Percentiles rank a stretch among this genome's conserved stretches.
Conservation (phyloP, 148 eudicot genomes). For the Rhododendron ferrugineum region DNA sequence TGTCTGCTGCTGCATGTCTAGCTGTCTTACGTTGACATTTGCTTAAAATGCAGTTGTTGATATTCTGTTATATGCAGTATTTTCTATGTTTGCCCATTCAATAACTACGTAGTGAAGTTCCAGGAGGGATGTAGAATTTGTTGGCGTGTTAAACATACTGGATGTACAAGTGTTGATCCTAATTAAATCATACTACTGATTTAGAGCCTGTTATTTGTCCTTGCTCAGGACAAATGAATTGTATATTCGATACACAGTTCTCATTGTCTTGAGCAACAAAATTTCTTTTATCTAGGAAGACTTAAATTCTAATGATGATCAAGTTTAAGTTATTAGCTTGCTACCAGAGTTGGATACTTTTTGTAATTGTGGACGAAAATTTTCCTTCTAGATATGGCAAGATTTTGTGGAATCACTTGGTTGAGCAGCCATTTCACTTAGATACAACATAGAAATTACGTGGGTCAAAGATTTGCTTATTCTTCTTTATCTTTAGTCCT, state of each 20-base stretch:
- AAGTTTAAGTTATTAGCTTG: not conserved
- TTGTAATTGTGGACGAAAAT: not conserved
- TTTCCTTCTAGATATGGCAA: not conserved
- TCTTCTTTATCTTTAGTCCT: not conserved
- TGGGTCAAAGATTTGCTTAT: not conserved
- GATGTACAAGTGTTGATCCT: not conserved
- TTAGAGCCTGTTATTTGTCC: not conserved
- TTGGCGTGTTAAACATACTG: not conserved
- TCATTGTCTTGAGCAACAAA: not conserved
- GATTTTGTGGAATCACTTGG: not conserved
- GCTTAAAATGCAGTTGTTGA: not conserved
- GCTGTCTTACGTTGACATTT: not conserved
- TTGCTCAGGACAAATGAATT: not conserved
- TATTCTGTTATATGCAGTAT: not conserved
- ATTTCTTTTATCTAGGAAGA: not conserved
- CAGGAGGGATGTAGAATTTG: not conserved
- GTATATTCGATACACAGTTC: not conserved
- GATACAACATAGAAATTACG: not conserved
- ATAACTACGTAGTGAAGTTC: not conserved
- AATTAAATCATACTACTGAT: not conserved
- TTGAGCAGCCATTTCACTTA: not conserved
- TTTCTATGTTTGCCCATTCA: not conserved
- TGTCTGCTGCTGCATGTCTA: not conserved
- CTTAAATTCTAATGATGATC: not conserved
- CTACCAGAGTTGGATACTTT: not conserved